Evolutionary conservation across 441 rosid genomes (phyloP), one percentile per base, ranked within the genome.

Genomic region (Raphanus hybrid): DNA sequence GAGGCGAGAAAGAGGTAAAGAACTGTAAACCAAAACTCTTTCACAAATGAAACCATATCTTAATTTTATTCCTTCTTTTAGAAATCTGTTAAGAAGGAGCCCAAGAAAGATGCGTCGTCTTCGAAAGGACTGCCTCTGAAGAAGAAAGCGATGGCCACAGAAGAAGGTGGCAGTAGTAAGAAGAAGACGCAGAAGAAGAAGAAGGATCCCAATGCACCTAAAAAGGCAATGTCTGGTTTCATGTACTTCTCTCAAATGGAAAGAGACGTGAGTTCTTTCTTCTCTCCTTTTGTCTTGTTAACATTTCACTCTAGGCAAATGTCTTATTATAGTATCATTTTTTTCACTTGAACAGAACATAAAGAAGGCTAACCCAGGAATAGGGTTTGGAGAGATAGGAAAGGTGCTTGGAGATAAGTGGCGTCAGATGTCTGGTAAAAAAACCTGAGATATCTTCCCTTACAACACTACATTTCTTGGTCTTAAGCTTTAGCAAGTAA

Each of bases 131-230:
- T 85, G 39, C 77, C 84, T 0, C 78, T 82, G 3, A 96, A 93
- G 91, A 96, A 87, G 89, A 93, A 88, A 84, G 64, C 81, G 20
- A 82, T 78, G 79, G 98, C 84, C 4, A 87, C 82, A 63, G 92
- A 85, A 29, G 98, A 90, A 79, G 95, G 26, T 23, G 26, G 90
- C 2, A 82, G 87, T 45, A 81, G 86, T 37, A 96, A 89, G 90
- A 93, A 87, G 92, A 96, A 80, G 79, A 93, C 88, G 67, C 90
- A 73, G 75, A 93, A 91, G 80, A 92, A 82, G 90, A 91, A 89
- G 84, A 96, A 96, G 82, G 99, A 96, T 87, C 99, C 99, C 6
- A 96, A 93, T 75, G 98, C 99, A 59, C 99, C 99, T n/a, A 93
- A 92, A 80, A 85, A 87, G 77, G 94, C 99, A 0, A 76, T 87